Conservation (phyloP, 2,329 filamentous ascomycete genomes). For the Colletotrichum cuscutae region DNA sequence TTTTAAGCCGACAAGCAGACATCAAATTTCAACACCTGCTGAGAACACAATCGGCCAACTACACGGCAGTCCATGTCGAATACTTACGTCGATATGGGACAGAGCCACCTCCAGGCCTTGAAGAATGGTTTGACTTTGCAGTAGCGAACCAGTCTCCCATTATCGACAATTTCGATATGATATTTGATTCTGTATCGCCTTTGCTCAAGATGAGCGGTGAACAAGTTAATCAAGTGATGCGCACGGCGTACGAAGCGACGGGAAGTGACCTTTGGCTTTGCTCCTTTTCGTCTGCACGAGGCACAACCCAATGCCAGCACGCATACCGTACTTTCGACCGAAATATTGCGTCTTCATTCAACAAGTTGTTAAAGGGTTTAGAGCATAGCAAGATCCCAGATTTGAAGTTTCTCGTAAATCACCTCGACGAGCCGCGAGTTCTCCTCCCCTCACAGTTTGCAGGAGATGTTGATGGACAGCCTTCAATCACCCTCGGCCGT, state of each 20-base stretch:
- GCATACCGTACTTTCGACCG: slow-evolving; percentile 45
- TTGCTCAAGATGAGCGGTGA: slow-evolving; percentile 51
- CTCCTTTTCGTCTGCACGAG: slow-evolving; percentile 38
- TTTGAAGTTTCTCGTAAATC: slow-evolving; percentile 56
- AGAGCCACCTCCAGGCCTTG: slow-evolving; percentile 58
- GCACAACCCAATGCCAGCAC: slow-evolving; percentile 47
- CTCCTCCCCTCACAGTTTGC: slow-evolving; percentile 40
- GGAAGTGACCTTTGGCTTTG: slow-evolving; percentile 52
- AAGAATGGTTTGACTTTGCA: slow-evolving; percentile 57
- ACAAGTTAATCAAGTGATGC: slow-evolving; percentile 44
- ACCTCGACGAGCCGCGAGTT: slow-evolving; percentile 59
- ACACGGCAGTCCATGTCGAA: slow-evolving; percentile 46
- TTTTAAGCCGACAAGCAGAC: neutral
- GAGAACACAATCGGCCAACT: neutral
- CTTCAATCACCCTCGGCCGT: neutral
- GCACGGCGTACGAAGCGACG: slow-evolving; percentile 36
- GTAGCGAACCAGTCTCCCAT: slow-evolving; percentile 50
- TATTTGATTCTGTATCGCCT: slow-evolving; percentile 51
- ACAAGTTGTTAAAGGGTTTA: slow-evolving; percentile 42
- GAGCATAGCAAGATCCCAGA: slow-evolving; percentile 44
- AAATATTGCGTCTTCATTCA: slow-evolving; percentile 44
- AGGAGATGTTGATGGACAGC: neutral
- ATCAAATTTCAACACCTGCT: neutral
- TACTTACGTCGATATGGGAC: slow-evolving; percentile 55
- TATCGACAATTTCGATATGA: slow-evolving; percentile 62